These are phyloP conservation scores for Cutaneotrichosporon dermatis DNA, from an alignment of 1,284 basidiomycete genomes.

Conservation along the genomic window DNA sequence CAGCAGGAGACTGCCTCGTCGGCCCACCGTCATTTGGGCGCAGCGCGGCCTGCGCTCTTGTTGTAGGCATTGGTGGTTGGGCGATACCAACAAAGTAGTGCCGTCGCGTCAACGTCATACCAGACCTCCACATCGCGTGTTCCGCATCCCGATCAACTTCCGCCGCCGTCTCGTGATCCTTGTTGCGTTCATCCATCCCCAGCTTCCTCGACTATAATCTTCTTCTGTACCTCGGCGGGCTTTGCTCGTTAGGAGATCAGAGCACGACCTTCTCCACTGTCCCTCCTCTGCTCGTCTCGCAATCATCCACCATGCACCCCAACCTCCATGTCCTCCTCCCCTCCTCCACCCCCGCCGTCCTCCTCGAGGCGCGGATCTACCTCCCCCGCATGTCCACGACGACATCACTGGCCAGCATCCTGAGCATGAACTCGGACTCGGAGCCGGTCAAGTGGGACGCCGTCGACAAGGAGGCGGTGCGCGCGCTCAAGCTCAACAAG, in stretches of 20 bases:
- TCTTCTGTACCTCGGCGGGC: no score
- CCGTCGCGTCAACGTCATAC: background rate
- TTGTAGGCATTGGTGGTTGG: no score
- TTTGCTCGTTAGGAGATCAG: background rate
- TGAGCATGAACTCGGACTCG: background rate
- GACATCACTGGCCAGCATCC: background rate
- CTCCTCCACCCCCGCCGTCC: constrained; percentile 19
- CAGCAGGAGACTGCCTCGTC: no score
- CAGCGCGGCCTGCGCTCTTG: no score
- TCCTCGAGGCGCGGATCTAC: constrained; percentile 38
- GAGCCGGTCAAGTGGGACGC: background rate
- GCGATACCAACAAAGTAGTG: no score
- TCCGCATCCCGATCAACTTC: no score
- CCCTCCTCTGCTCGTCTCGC: background rate
- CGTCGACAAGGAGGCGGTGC: background rate
- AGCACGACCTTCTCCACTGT: background rate
- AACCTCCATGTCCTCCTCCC: constrained; percentile 33
- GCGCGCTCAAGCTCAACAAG: constrained; percentile 13
- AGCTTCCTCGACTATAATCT: background rate
- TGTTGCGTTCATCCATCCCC: background rate
- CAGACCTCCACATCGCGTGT: background rate
- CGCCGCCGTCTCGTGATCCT: no score
- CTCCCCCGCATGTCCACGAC: constrained; percentile 16
- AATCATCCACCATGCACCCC: background rate
- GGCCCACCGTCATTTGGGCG: no score